Base-by-base conservation (phyloP, 768 basidiomycete species). In the Multifurca ochricompacta region DNA sequence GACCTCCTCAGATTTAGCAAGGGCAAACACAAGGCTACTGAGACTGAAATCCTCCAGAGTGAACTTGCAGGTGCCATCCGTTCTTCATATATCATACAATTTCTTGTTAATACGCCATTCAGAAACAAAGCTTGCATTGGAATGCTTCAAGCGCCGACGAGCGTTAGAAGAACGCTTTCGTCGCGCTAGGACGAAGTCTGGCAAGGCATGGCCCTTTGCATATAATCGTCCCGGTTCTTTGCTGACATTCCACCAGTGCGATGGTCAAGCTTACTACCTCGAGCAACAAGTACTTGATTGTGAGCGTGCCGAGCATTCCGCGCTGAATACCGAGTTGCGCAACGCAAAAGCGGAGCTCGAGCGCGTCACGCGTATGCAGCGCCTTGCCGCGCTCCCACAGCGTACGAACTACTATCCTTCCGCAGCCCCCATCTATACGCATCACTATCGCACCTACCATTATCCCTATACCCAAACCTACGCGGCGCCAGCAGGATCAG, bases 81-180 rank as follows among this genome's bases (percentile, higher is more conserved):
- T 9, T 42, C n/a, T 18, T 21, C 3, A 21, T 23, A 37, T n/a
- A 23, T 2, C 19, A 11, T 48, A 21, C n/a, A 2, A 14, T 35
- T 18, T 36, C 5, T 48, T 39, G 43, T 27, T 41, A 18, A 51
- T 36, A 6, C n/a, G 43, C n/a, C 3, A 40, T 16, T 23, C 60
- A 91, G 88, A 84, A 51, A 88, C 86, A 1, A 78, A 73, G 60
- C 81, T 85, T 64, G 85, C 86, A 2, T 60, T 91, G 53, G 74
- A 81, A 54, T 87, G 85, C 60, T 76, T 77, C 68, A 76, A 71
- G 62, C 77, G 87, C 37, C 74, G 75, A 27, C 72, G 73, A 57
- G 72, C 69, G 19, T 72, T 91, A 3, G 71, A 79, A 54, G 71
- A 76, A 23, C 78, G 84, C 48, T 85, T 88, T 65, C 70, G 74